These are phyloP conservation scores for Euptelea pleiosperma DNA, from an alignment of 164 flowering plant genomes.

Conservation along the genomic window DNA sequence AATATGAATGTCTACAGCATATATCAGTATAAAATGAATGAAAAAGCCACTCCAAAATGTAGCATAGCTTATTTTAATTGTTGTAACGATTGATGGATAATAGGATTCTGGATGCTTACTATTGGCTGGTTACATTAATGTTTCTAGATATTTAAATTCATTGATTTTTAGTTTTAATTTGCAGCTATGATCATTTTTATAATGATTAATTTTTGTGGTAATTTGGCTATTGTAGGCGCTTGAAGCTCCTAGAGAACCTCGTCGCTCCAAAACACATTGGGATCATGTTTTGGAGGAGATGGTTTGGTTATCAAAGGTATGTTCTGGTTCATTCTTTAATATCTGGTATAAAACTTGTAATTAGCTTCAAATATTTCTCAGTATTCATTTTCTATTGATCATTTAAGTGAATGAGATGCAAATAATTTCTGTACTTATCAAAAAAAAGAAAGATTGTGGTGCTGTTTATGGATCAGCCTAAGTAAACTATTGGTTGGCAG, in stretches of 20 bases:
- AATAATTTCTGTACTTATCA: no score
- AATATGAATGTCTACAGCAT: no score
- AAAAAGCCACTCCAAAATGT: no score
- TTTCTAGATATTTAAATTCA: no score
- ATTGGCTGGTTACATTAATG: not conserved
- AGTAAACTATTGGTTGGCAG: constrained; percentile 35
- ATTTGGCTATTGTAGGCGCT: constrained; percentile 51
- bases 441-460: not conserved
- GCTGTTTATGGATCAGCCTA: not conserved
- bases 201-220: not conserved
- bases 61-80: no score
- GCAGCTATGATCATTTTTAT: not conserved
- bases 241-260: constrained; percentile 91
- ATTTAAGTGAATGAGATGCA: not conserved
- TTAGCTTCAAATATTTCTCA: not conserved
- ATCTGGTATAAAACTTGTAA: not conserved
- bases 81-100: no score
- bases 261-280: constrained; percentile 94
- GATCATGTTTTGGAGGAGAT: constrained; percentile 99
- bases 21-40: no score
- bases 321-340: constrained; percentile 1
- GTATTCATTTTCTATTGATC: not conserved
- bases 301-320: constrained; percentile 98
- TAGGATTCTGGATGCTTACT: not conserved
- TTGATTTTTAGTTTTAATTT: no score